Conservation (phyloP, 1,139 yeast genomes). For the Arxiozyma slooffiae region DNA sequence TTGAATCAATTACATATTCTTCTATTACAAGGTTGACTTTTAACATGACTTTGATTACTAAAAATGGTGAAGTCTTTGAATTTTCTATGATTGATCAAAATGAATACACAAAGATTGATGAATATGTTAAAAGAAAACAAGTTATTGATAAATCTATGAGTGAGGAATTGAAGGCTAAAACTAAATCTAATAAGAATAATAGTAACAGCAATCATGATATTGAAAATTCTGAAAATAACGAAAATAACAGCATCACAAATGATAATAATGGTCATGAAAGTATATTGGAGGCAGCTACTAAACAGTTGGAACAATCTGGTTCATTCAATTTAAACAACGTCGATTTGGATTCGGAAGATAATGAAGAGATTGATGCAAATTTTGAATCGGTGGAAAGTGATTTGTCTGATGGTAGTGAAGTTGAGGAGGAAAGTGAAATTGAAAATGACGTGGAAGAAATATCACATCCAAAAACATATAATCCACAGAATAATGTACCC, state of each 20-base stretch:
- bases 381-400: constrained; percentile 32
- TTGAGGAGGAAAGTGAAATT: constrained; percentile 24
- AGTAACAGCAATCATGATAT: constrained; percentile 1
- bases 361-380: constrained; percentile 30
- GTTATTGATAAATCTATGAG: constrained; percentile 75
- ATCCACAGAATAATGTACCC: not conserved
- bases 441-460: constrained; percentile 12
- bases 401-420: constrained; percentile 31
- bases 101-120: constrained; percentile 63
- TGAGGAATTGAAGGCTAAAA: constrained; percentile 69
- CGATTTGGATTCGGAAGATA: constrained; percentile 31
- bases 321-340: constrained; percentile 21
- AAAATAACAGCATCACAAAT: constrained; percentile 13
- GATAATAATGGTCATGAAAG: constrained; percentile 22
- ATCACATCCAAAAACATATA: not conserved
- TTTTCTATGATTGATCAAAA: constrained; percentile 88
- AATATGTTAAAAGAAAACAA: constrained; percentile 55
- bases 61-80: constrained; percentile 47
- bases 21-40: constrained; percentile 83
- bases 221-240: not conserved
- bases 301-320: constrained; percentile 24
- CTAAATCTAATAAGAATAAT: constrained; percentile 36
- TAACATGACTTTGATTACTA: constrained; percentile 41
- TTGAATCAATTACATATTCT: constrained; percentile 67
- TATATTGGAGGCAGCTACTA: constrained; percentile 37